Evolutionary conservation across 371 early-diverging fungal species (phyloP).

Genomic region (Mortierella sp.): DNA sequence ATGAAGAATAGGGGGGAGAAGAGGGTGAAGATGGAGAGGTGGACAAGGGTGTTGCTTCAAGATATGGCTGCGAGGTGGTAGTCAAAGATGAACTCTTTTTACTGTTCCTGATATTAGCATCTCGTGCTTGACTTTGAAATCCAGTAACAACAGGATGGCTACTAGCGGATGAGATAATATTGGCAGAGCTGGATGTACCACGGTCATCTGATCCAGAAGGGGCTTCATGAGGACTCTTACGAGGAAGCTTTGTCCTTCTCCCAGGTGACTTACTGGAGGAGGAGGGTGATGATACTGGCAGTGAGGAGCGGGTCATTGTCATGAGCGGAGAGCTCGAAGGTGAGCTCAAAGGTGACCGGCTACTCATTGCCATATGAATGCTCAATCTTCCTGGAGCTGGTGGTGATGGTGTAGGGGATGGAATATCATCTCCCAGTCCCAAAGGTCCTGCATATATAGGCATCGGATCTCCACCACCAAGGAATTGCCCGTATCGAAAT

Average conservation of each 20-base stretch:
- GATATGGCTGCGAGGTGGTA: constrained; percentile 11
- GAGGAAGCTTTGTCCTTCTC: constrained; percentile 18
- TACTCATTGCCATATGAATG: constrained; percentile 54
- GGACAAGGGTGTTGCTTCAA: constrained; percentile 21
- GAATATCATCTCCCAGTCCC: constrained; percentile 54
- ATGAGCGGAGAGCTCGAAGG: constrained; percentile 32
- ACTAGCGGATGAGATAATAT: background rate
- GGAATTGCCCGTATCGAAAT: constrained; percentile 46
- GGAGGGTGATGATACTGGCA: constrained; percentile 10
- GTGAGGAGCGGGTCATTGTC: constrained; percentile 16
- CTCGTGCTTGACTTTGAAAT: constrained; percentile 33
- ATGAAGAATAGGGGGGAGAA: constrained; percentile 21
- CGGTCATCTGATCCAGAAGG: background rate
- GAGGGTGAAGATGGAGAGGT: constrained; percentile 25
- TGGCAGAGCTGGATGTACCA: background rate
- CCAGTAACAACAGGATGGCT: constrained; percentile 36
- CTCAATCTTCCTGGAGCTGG: constrained; percentile 42
- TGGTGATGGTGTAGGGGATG: constrained; percentile 54
- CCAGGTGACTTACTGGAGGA: constrained; percentile 15
- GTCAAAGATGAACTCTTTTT: constrained; percentile 31
- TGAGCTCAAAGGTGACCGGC: constrained; percentile 39
- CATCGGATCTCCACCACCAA: constrained; percentile 32
- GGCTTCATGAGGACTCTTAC: constrained; percentile 4
- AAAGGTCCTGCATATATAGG: constrained; percentile 52
- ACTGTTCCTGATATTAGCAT: constrained; percentile 29